Conservation (phyloP, 2,329 filamentous ascomycete species). For the Gnomoniopsis sp. region DNA sequence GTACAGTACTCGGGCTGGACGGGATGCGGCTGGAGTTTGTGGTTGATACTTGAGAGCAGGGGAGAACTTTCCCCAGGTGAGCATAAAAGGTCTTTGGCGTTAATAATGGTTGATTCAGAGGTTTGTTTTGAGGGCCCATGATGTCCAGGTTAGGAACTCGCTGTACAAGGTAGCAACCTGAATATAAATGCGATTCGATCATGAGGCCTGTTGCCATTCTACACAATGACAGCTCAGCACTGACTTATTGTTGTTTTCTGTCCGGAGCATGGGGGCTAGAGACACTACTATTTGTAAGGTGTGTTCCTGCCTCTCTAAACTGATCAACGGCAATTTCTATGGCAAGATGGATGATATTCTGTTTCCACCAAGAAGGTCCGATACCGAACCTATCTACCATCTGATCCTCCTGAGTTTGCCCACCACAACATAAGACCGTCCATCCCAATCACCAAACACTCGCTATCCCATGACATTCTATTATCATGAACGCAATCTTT, state of each 20-base stretch:
- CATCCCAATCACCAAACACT: not conserved
- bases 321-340: too few species aligned
- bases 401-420: too few species aligned
- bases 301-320: too few species aligned
- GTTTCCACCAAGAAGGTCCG: too few species aligned
- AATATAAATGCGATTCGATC: slow-evolving; percentile 1
- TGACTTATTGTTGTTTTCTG: too few species aligned
- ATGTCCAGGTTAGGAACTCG: not conserved
- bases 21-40: slow-evolving; percentile 9
- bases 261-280: too few species aligned
- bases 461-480: too few species aligned
- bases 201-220: not conserved
- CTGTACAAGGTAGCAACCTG: not conserved
- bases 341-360: too few species aligned
- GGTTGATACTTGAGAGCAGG: not conserved
- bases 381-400: too few species aligned
- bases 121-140: not conserved
- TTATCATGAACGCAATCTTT: not conserved
- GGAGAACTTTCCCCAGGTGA: not conserved
- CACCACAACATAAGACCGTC: not conserved
- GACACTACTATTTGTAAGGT: too few species aligned
- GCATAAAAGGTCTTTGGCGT: slow-evolving; percentile 8
- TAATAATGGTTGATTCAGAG: slow-evolving; percentile 1
- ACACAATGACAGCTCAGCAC: not conserved
- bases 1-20: slow-evolving; percentile 5